Evolutionary conservation across 2,329 filamentous ascomycete genomes (phyloP).

Genomic region (Cryphonectria naterciae): DNA sequence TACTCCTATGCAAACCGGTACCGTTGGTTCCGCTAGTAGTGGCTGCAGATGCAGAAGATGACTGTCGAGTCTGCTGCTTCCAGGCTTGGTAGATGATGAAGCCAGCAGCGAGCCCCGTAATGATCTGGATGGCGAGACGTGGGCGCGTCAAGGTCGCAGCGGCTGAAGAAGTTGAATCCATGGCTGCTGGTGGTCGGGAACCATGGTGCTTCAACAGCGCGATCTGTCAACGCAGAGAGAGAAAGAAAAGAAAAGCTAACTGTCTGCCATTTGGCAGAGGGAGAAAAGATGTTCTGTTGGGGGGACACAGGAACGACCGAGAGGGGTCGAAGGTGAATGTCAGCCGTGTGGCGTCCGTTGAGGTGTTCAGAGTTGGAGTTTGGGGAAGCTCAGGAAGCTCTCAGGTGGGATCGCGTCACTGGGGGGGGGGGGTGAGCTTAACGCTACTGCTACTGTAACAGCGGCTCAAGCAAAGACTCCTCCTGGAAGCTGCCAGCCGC

Average conservation of each 20-base stretch:
- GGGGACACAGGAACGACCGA: not conserved
- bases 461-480: not conserved
- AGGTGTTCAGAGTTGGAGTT: not conserved
- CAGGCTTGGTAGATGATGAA: constrained; percentile 65
- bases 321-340: constrained; percentile 2
- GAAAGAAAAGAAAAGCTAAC: too few species aligned
- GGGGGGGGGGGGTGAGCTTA: constrained; percentile 2
- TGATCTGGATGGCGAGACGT: constrained; percentile 57
- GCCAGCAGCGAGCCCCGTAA: constrained; percentile 60
- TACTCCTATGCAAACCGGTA: constrained; percentile 64
- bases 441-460: not conserved
- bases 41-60: constrained; percentile 35
- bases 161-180: constrained; percentile 40
- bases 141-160: constrained; percentile 60
- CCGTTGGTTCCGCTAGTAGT: constrained; percentile 32
- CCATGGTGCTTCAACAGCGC: constrained; percentile 25
- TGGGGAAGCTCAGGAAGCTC: constrained; percentile 2
- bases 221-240: constrained; percentile 9
- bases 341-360: not conserved
- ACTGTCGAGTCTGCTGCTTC: constrained; percentile 36
- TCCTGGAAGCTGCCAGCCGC: not conserved
- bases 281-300: not conserved
- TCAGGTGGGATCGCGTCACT: constrained; percentile 10
- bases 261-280: constrained; percentile 13
- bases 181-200: constrained; percentile 27